phyloP scores from a whole-genome alignment of 805 yeast genomes.

The Cyberlindnera maritima region DNA sequence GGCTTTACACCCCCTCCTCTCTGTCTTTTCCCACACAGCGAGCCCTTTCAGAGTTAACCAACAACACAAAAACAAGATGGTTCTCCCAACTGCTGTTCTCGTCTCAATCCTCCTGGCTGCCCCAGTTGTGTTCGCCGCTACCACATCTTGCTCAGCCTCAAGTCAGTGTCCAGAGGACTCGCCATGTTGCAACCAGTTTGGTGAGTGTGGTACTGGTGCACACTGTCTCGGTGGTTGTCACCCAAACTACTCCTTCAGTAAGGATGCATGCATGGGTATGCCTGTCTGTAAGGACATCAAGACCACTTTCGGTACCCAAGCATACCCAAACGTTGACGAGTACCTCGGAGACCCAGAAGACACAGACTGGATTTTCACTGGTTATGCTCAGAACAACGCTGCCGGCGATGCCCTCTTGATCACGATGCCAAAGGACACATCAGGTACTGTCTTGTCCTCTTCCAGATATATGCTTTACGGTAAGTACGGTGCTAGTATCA shows the following conservation, averaged over 20 bases:
- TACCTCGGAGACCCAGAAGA: slow-evolving; percentile 66
- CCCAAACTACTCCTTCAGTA: slow-evolving; percentile 41
- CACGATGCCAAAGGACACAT: slow-evolving; percentile 73
- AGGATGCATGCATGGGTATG: slow-evolving; percentile 77
- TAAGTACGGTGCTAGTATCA: slow-evolving; percentile 63
- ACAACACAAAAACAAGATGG: neutral
- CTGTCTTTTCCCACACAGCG: neutral
- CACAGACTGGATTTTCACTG: slow-evolving; percentile 64
- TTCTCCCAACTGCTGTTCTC: slow-evolving; percentile 10
- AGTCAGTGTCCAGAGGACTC: slow-evolving; percentile 63
- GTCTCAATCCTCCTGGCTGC: slow-evolving; percentile 8
- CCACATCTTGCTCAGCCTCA: slow-evolving; percentile 48
- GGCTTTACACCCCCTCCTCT: neutral
- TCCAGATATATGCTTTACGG: slow-evolving; percentile 88
- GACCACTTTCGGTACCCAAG: slow-evolving; percentile 39
- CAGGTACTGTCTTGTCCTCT: slow-evolving; percentile 80
- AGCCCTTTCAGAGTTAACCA: too few species aligned
- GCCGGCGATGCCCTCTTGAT: slow-evolving; percentile 59
- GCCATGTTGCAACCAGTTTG: slow-evolving; percentile 86
- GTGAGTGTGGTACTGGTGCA: slow-evolving; percentile 74
- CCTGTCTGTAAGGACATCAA: slow-evolving; percentile 62
- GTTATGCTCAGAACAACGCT: slow-evolving; percentile 52
- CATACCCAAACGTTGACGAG: slow-evolving; percentile 24
- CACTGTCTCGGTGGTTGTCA: slow-evolving; percentile 88
- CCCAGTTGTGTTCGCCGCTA: slow-evolving; percentile 5